Evolutionary conservation across 805 yeast species (phyloP).

Genomic region (Saccharomyces paradoxus): DNA sequence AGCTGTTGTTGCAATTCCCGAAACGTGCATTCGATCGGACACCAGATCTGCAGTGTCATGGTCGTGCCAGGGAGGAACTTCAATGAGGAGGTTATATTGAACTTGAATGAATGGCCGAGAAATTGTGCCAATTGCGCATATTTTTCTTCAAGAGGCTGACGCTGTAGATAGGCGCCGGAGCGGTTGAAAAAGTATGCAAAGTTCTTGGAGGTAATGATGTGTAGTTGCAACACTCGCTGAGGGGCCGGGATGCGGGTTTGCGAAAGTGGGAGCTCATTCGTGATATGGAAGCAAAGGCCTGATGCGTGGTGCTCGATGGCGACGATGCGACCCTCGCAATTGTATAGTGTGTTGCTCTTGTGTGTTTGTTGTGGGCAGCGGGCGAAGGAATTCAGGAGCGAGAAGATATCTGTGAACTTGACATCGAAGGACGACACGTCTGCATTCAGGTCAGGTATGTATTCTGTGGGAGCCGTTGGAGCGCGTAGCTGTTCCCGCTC

Average conservation of each 20-base stretch:
- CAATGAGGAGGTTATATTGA: background rate
- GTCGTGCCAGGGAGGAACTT: background rate
- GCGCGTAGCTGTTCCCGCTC: background rate
- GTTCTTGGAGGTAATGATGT: background rate
- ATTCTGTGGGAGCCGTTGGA: background rate
- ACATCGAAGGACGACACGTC: background rate
- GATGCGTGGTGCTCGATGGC: background rate
- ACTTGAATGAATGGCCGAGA: background rate
- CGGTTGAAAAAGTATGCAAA: background rate
- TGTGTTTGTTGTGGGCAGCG: background rate
- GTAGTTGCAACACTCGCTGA: background rate
- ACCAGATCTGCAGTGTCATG: constrained; percentile 11
- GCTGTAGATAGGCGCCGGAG: background rate
- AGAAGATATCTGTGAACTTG: background rate
- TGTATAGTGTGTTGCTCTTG: background rate
- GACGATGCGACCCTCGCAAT: constrained; percentile 7
- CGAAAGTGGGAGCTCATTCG: background rate
- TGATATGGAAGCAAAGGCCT: background rate
- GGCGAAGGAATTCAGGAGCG: background rate
- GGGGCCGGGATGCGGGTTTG: background rate
- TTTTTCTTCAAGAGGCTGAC: background rate
- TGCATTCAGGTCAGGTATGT: background rate
- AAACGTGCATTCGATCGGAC: constrained; percentile 19
- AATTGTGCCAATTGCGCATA: background rate
- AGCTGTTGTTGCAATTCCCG: constrained; percentile 9